These are phyloP conservation scores for Cercospora janseana DNA, from an alignment of 2,329 filamentous ascomycete species.

Conservation along the genomic window DNA sequence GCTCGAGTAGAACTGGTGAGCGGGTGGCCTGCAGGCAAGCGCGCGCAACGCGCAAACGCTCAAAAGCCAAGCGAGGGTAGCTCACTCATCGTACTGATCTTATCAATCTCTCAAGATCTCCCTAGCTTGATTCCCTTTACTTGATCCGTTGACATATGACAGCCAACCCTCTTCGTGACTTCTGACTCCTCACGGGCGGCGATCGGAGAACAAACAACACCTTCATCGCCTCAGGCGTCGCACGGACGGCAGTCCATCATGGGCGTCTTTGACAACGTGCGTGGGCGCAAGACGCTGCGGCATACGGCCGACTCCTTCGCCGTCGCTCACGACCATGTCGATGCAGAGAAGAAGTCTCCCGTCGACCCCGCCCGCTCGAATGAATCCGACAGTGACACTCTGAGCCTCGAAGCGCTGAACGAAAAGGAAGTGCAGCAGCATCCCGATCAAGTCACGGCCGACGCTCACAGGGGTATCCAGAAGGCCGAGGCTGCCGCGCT, in stretches of 20 bases:
- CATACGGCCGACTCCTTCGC: conserved; percentile 12
- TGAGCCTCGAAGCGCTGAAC: conserved; percentile 35
- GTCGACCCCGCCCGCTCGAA: background rate
- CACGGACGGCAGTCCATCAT: conserved; percentile 5
- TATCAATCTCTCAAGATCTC: conserved; percentile 14
- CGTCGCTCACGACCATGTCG: background rate
- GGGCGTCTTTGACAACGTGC: conserved; percentile 17
- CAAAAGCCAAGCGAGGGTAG: background rate
- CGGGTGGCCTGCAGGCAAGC: background rate
- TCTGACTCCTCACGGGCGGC: no score
- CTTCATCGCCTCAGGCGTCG: background rate
- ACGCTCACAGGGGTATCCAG: conserved; percentile 33
- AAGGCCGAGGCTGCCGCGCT: conserved; percentile 36
- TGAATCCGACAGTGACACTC: conserved; percentile 21
- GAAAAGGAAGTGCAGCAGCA: conserved; percentile 35
- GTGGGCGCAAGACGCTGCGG: conserved; percentile 17
- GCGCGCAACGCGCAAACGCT: background rate
- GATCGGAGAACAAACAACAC: no score
- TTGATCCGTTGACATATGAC: no score
- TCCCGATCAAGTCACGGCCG: conserved; percentile 32
- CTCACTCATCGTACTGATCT: no score
- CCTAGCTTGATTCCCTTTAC: background rate
- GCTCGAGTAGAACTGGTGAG: no score
- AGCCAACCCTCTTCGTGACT: no score
- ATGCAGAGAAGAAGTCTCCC: conserved; percentile 14